Conservation (phyloP, 345 rosid species). For the Reutealis trisperma region DNA sequence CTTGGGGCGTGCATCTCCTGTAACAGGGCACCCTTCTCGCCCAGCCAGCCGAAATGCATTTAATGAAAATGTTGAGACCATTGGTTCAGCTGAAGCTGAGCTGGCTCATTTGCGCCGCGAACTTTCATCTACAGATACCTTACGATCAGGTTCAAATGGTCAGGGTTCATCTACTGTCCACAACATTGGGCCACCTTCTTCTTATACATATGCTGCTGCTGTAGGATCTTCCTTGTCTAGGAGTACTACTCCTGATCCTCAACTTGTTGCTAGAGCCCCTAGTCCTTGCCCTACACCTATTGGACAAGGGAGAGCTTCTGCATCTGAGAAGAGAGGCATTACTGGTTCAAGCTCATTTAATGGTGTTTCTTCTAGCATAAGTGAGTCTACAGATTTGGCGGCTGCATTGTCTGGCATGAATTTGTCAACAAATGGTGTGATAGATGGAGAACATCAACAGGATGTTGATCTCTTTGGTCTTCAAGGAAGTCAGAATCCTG, state of each 20-base stretch:
- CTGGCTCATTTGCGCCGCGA: conserved; percentile 45
- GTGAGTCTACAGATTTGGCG: conserved; percentile 61
- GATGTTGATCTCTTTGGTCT: conserved; percentile 54
- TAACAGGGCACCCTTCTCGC: conserved; percentile 54
- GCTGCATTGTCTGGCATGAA: conserved; percentile 70
- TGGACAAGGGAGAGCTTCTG: conserved; percentile 64
- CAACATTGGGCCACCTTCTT: conserved; percentile 49
- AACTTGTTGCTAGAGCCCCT: conserved; percentile 71
- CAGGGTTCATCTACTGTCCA: conserved; percentile 54
- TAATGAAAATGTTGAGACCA: conserved; percentile 51
- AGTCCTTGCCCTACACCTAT: conserved; percentile 88
- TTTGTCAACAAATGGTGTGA: conserved; percentile 48
- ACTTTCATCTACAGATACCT: conserved; percentile 40
- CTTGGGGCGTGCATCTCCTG: conserved; percentile 43
- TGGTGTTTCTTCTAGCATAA: conserved; percentile 49
- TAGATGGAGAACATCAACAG: conserved; percentile 46
- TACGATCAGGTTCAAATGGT: conserved; percentile 39
- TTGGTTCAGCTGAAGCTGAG: conserved; percentile 50
- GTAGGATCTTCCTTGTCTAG: conserved; percentile 80
- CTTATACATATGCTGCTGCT: conserved; percentile 77
- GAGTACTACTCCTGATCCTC: conserved; percentile 87
- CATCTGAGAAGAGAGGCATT: conserved; percentile 62
- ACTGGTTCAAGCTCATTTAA: conserved; percentile 52
- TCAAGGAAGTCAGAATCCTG: conserved; percentile 44
- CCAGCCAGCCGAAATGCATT: conserved; percentile 82